phyloP scores from a whole-genome alignment of 2,329 filamentous ascomycete genomes.

The Raffaelea arxii region DNA sequence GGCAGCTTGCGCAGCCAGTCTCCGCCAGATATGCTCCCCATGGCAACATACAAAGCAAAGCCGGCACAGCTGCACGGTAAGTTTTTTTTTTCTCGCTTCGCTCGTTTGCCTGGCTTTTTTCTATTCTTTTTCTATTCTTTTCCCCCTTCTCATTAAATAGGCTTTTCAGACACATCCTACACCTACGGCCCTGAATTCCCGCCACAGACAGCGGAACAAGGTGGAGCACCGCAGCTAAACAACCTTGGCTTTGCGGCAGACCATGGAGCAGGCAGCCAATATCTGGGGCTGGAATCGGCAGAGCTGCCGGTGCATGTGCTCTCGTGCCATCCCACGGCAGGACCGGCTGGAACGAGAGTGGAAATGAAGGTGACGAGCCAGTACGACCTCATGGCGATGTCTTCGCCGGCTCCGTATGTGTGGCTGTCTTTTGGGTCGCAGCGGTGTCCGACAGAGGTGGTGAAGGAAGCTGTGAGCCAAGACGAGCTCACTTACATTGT shows the following conservation, averaged over 20 bases:
- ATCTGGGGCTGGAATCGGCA: slow-evolving; percentile 33
- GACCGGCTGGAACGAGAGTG: slow-evolving; percentile 60
- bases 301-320: slow-evolving; percentile 38
- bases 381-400: slow-evolving; percentile 58
- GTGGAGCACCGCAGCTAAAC: slow-evolving; percentile 40
- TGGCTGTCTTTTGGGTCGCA: slow-evolving; percentile 71
- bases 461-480: slow-evolving; percentile 41
- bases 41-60: slow-evolving; percentile 76
- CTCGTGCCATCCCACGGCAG: slow-evolving; percentile 60
- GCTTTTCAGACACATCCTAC: slow-evolving; percentile 37
- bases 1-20: slow-evolving; percentile 44
- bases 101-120: too few species aligned
- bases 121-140: too few species aligned
- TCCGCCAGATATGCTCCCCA: slow-evolving; percentile 54
- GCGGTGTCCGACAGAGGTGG: slow-evolving; percentile 57
- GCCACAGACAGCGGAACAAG: slow-evolving; percentile 38
- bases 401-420: slow-evolving; percentile 45
- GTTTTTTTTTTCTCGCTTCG: slow-evolving; percentile 28
- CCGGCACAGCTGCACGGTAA: slow-evolving; percentile 72
- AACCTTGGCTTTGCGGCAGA: slow-evolving; percentile 50
- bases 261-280: slow-evolving; percentile 54
- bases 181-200: slow-evolving; percentile 38
- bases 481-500: slow-evolving; percentile 55
- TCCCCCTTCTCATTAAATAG: slow-evolving; percentile 12
- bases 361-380: slow-evolving; percentile 64